phyloP scores from a whole-genome alignment of 306 rosid genomes.

The Quillaja saponaria region DNA sequence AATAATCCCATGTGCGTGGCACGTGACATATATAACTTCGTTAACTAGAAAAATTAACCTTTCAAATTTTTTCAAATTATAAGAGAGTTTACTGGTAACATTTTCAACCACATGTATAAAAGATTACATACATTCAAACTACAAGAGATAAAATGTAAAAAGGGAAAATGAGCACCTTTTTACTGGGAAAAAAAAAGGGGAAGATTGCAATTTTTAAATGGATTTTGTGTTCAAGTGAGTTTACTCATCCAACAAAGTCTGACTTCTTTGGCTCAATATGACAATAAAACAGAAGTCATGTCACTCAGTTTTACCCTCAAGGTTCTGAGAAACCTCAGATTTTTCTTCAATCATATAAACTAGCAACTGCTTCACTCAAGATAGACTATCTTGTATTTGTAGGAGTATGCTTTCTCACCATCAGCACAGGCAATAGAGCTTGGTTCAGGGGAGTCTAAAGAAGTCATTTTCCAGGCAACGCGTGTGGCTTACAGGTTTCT shows the following conservation, averaged over 20 bases:
- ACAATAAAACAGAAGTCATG: too few species aligned
- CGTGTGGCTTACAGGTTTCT: constrained; percentile 96
- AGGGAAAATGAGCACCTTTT: constrained; percentile 1
- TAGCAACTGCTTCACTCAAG: not conserved
- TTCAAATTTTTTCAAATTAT: too few species aligned
- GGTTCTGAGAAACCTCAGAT: constrained; percentile 17
- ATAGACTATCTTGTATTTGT: constrained; percentile 17
- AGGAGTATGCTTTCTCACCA: constrained; percentile 97
- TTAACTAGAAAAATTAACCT: too few species aligned
- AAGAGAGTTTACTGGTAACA: too few species aligned
- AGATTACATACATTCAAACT: too few species aligned
- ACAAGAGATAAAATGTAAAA: too few species aligned
- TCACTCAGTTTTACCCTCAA: not conserved
- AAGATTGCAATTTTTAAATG: constrained; percentile 12
- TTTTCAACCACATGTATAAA: too few species aligned
- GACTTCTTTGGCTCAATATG: too few species aligned
- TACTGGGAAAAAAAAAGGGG: constrained; percentile 6
- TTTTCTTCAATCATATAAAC: not conserved
- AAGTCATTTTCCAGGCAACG: constrained; percentile 82
- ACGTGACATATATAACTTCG: too few species aligned
- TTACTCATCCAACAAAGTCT: constrained; percentile 25
- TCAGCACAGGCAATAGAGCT: constrained; percentile 88
- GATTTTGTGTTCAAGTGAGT: not conserved
- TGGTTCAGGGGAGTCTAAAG: constrained; percentile 82
- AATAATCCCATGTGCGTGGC: too few species aligned